Evolutionary conservation across 768 basidiomycete species (phyloP).

Genomic region (Dioszegia crocea): DNA sequence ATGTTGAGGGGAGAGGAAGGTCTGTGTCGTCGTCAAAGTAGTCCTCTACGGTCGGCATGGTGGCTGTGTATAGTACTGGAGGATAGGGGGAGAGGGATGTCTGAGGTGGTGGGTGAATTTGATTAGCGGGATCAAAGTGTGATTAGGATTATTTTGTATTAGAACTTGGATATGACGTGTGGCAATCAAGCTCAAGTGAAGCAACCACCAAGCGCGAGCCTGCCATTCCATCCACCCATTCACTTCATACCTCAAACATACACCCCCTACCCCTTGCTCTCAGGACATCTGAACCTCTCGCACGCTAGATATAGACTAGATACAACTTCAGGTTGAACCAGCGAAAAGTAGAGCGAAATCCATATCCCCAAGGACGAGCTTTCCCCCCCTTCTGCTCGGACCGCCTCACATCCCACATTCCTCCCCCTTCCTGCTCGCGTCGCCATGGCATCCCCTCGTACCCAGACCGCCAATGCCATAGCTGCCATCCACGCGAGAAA

Average conservation of each 20-base stretch:
- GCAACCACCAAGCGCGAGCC: background rate
- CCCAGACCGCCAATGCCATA: conserved; percentile 44
- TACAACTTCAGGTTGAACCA: no score
- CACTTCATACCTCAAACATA: background rate
- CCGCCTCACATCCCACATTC: background rate
- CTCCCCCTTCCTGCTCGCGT: background rate
- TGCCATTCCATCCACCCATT: background rate
- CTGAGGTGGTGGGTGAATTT: background rate
- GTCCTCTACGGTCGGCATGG: conserved; percentile 60
- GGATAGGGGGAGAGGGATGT: background rate
- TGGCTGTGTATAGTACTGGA: conserved; percentile 55
- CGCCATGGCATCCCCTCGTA: conserved; percentile 36
- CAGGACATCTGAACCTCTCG: no score
- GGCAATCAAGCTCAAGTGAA: no score
- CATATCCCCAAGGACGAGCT: no score
- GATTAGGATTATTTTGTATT: background rate
- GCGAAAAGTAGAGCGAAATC: no score
- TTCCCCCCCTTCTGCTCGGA: no score
- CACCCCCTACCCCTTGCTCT: no score
- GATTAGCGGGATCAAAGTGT: conserved; percentile 4
- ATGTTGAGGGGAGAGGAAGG: conserved; percentile 65
- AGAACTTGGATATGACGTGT: background rate
- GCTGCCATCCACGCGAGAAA: conserved; percentile 39
- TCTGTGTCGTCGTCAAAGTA: conserved; percentile 94
- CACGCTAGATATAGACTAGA: no score